Evolutionary conservation across 2,329 filamentous ascomycete species (phyloP).

Genomic region (Talaromyces amestolkiae): DNA sequence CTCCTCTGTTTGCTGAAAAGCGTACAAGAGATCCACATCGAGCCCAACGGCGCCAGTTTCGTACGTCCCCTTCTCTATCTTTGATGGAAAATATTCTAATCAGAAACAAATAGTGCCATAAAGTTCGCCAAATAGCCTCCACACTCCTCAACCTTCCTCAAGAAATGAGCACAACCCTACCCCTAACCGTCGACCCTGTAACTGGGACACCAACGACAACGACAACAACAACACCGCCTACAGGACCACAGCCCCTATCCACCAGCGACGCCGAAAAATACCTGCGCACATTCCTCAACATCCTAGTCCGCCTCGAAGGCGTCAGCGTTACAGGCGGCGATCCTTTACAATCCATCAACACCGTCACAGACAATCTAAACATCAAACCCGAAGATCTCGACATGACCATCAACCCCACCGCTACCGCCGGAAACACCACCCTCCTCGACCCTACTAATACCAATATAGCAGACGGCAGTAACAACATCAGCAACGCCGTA

Average conservation of each 20-base stretch:
- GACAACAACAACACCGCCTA: conserved; percentile 12
- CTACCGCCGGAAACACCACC: neutral
- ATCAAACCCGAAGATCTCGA: conserved; percentile 2
- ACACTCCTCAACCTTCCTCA: conserved; percentile 68
- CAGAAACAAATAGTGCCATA: conserved; percentile 60
- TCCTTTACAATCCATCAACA: conserved; percentile 7
- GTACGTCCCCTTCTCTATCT: conserved; percentile 44
- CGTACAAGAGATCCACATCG: conserved; percentile 81
- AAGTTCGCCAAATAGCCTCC: conserved; percentile 79
- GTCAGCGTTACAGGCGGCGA: conserved; percentile 40
- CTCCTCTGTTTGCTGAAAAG: conserved; percentile 71
- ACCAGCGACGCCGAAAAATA: conserved; percentile 65
- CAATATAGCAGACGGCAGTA: neutral
- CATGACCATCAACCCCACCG: neutral
- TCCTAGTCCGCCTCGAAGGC: conserved; percentile 71
- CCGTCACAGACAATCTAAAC: neutral
- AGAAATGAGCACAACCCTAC: conserved; percentile 28
- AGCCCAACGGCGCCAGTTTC: conserved; percentile 65
- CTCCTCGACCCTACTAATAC: neutral
- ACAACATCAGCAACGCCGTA: neutral
- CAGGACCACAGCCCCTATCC: conserved; percentile 32
- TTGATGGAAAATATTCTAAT: neutral
- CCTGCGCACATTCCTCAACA: conserved; percentile 68
- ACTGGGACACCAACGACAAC: conserved; percentile 6
- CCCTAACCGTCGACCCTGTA: neutral